phyloP scores from a whole-genome alignment of 441 rosid species.

The Gossypium schwendimanii region DNA sequence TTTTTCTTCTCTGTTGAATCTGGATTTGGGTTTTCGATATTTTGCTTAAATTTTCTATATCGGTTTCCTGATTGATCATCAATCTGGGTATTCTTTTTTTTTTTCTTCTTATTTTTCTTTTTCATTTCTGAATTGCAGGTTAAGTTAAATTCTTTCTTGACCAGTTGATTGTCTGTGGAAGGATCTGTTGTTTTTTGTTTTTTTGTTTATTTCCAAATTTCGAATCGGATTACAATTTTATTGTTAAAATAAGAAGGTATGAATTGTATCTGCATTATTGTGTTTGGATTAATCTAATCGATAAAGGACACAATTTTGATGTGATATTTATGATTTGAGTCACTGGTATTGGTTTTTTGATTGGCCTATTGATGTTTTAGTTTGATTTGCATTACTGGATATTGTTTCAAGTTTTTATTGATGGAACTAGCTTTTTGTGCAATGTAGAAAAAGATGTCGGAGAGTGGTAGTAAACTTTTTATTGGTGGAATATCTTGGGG shows the following conservation, averaged over 20 bases:
- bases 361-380: background rate
- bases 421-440: slow-evolving; percentile 1
- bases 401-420: background rate
- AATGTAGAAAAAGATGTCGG: slow-evolving; percentile 56
- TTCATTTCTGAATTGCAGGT: slow-evolving; percentile 21
- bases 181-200: slow-evolving; percentile 25
- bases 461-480: slow-evolving; percentile 87
- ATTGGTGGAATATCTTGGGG: slow-evolving; percentile 99
- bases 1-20: slow-evolving; percentile 22
- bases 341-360: background rate
- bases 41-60: slow-evolving; percentile 16
- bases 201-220: slow-evolving; percentile 11
- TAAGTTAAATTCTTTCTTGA: slow-evolving; percentile 13
- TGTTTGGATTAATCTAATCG: slow-evolving; percentile 6
- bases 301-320: background rate
- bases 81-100: slow-evolving; percentile 2
- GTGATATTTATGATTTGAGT: background rate
- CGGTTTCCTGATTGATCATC: slow-evolving; percentile 15
- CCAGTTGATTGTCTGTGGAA: slow-evolving; percentile 17
- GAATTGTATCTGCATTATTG: slow-evolving; percentile 13
- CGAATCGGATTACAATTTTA: slow-evolving; percentile 25
- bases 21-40: slow-evolving; percentile 28
- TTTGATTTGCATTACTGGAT: background rate
- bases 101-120: slow-evolving; percentile 8
- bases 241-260: slow-evolving; percentile 16